Base-by-base conservation (phyloP, 768 basidiomycete species). In the Pleurotus cornucopiae region DNA sequence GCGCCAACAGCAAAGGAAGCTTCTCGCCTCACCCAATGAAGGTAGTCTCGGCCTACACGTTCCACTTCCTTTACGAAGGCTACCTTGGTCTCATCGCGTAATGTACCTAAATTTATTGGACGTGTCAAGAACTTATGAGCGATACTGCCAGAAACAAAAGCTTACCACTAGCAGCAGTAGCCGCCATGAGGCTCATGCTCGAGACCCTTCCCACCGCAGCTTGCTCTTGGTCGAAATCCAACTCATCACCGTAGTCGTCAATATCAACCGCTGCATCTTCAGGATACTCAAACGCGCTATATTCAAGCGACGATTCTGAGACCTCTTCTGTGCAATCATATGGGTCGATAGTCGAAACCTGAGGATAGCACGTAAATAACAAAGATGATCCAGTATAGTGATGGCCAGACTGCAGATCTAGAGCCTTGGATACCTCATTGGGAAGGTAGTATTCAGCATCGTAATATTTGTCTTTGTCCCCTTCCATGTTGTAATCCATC, bases 141-240 rank as follows among this genome's bases (percentile, higher is more conserved):
- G 14, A 5, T 41, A 40, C 53, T 55, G 47, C 12, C 46, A 56
- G 56, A 30, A 23, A 60, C 34, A 45, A 46, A 57, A 49, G 74
- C 79, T 66, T 67, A 89, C 88, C 86, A 59, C 83, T 85, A 6
- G 51, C 51, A 23, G 92, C 90, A 26, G 89, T 82, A 6, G 91
- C 86, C 39, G 94, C 94, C 75, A 96, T 90, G 49, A 97, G 73
- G 66, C 91, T 92, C 93, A 97, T 94, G 63, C 92, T 92, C 4
- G 91, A 90, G 48, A 96, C 75, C 56, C 93, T 80, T 4, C 95
- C 95, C 16, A 93, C 79, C 4, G 89, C 84, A 12, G 88, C 91
- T 66, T 95, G 91, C 61, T 92, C 83, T 26, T 72, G 81, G 51
- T 77, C 76, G 26, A 76, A 76, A 11, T 73, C 69, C 18, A 64